Evolutionary conservation across 139 green algal species (phyloP).

Genomic region (Auxenochlorella pyrenoidosa): DNA sequence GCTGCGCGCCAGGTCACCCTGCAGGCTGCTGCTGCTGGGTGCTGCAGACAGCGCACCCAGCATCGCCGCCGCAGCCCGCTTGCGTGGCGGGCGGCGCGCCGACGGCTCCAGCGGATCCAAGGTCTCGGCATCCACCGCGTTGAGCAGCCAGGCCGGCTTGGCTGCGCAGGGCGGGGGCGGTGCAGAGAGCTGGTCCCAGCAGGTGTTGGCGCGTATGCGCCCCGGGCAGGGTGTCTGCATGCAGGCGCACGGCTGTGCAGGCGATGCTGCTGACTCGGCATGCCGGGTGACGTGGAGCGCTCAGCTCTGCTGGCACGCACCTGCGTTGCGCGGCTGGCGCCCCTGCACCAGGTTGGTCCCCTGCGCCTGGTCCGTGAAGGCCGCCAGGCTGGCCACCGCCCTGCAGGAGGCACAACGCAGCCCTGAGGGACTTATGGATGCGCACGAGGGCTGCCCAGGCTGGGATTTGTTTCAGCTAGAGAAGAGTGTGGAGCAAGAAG

Average conservation of each 20-base stretch:
- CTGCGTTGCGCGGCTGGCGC: slow-evolving; percentile 25
- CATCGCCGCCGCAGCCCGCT: not conserved
- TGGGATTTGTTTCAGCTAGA: too few relatives aligned
- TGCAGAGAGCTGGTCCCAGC: too few relatives aligned
- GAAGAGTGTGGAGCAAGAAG: too few relatives aligned
- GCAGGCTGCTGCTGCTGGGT: slow-evolving; percentile 4
- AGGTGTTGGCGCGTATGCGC: too few relatives aligned
- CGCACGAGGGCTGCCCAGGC: too few relatives aligned
- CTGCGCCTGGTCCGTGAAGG: not conserved
- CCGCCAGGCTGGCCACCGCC: slow-evolving; percentile 13
- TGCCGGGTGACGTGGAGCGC: too few relatives aligned
- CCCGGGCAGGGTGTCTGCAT: too few relatives aligned
- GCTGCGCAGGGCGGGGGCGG: not conserved
- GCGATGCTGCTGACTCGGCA: too few relatives aligned
- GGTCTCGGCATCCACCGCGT: not conserved
- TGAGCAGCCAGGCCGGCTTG: slow-evolving; percentile 2
- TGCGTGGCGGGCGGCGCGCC: not conserved
- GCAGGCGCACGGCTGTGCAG: too few relatives aligned
- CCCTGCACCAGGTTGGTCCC: not conserved
- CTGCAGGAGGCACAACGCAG: not conserved
- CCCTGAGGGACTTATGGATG: too few relatives aligned
- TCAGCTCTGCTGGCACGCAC: not conserved
- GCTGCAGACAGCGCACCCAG: not conserved
- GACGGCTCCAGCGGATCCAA: not conserved
- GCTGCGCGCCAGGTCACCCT: not conserved